Evolutionary conservation across 176 grass and related monocot genomes (phyloP).

Genomic region (Saccharum spontaneum): DNA sequence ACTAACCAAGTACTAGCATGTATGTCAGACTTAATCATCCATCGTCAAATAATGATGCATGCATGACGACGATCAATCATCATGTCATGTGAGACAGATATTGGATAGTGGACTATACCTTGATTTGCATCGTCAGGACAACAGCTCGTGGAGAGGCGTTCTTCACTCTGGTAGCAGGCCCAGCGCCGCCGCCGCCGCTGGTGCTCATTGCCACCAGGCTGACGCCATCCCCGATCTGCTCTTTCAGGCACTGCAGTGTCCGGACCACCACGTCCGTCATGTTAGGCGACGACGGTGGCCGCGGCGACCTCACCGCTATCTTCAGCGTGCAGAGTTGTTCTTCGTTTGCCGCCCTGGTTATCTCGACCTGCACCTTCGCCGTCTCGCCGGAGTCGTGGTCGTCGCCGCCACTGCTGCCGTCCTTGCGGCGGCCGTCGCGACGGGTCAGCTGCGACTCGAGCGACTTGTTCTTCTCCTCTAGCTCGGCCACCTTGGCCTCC

Average conservation of each 20-base stretch:
- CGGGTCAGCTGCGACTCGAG: conserved; percentile 43
- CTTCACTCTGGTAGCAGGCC: not conserved
- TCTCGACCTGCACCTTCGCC: conserved; percentile 43
- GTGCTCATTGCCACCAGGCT: conserved; percentile 56
- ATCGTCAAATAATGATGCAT: too few species aligned
- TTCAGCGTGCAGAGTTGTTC: conserved; percentile 42
- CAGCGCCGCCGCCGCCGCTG: not conserved
- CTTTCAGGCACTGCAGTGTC: conserved; percentile 56
- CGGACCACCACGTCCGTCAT: conserved; percentile 49
- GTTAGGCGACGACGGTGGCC: not conserved
- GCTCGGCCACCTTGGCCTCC: conserved; percentile 49
- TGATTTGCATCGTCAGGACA: conserved; percentile 50
- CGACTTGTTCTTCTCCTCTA: conserved; percentile 73
- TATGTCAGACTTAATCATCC: not conserved
- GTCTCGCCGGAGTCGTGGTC: not conserved
- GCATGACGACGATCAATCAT: not conserved
- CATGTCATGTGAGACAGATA: not conserved
- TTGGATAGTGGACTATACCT: conserved; percentile 31
- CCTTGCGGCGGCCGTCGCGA: not conserved
- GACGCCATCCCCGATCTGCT: conserved; percentile 35
- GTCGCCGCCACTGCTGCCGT: not conserved
- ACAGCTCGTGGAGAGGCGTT: not conserved
- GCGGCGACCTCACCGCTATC: conserved; percentile 34
- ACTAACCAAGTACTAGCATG: not conserved
- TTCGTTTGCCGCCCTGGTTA: conserved; percentile 33